Percentiles rank a stretch among this genome's conserved stretches.
Conservation (phyloP, 1,284 basidiomycete genomes). For the Heterobasidion annosum region DNA sequence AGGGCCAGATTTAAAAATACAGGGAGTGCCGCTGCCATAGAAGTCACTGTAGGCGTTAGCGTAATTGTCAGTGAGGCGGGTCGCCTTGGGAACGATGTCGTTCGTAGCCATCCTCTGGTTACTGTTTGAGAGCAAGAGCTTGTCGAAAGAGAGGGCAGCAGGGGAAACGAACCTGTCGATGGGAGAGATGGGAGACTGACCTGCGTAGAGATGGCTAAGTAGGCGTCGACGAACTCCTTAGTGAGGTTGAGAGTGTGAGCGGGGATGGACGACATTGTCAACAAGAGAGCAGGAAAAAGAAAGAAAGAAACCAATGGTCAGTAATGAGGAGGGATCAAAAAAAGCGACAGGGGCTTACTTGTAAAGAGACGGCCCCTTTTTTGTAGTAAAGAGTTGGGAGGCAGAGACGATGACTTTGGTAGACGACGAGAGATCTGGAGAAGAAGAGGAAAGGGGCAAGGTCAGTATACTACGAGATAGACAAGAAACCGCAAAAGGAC, state of each 20-base stretch:
- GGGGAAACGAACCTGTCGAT: no score
- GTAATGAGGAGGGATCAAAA: background rate
- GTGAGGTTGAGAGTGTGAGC: background rate
- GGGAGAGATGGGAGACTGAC: no score
- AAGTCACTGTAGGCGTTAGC: slow-evolving; percentile 20
- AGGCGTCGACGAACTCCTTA: slow-evolving; percentile 1
- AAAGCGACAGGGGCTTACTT: background rate
- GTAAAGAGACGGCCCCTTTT: background rate
- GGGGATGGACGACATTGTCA: background rate
- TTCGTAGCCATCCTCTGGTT: background rate
- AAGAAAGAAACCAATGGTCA: background rate
- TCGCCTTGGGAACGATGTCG: slow-evolving; percentile 7
- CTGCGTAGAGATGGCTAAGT: background rate
- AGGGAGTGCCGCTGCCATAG: slow-evolving; percentile 17
- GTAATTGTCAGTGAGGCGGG: slow-evolving; percentile 19
- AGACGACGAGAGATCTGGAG: no score
- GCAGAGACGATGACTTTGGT: no score
- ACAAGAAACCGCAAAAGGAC: background rate
- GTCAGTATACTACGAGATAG: background rate
- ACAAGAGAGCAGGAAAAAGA: background rate
- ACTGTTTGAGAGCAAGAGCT: background rate
- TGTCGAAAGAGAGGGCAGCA: background rate
- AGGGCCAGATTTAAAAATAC: slow-evolving; percentile 20
- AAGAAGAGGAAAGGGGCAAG: no score
- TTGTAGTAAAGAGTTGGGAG: background rate